These are phyloP conservation scores for Aspergillus sclerotioniger DNA, from an alignment of 495 filamentous ascomycete genomes.

Conservation along the genomic window DNA sequence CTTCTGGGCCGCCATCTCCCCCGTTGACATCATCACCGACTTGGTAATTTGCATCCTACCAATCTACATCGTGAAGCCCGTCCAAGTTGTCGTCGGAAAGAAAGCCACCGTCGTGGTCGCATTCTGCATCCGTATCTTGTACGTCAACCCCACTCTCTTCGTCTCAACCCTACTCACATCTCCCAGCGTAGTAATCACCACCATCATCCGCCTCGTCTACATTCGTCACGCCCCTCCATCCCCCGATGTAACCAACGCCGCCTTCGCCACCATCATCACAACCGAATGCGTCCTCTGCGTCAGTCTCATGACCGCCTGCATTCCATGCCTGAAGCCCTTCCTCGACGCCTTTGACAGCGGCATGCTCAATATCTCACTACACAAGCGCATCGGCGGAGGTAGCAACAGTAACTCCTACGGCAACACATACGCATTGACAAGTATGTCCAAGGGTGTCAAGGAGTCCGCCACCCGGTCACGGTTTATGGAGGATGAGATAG, in stretches of 20 bases:
- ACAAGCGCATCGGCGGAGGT: background rate
- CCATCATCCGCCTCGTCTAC: background rate
- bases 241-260: background rate
- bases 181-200: background rate
- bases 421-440: background rate
- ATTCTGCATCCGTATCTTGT: background rate
- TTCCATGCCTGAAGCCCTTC: conserved; percentile 3
- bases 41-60: background rate
- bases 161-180: background rate
- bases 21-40: background rate
- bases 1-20: conserved; percentile 3
- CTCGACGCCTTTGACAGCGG: conserved; percentile 2
- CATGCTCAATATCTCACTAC: background rate
- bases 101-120: background rate
- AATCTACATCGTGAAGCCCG: background rate
- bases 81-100: background rate
- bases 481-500: background rate
- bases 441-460: background rate
- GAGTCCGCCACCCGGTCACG: background rate
- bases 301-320: background rate
- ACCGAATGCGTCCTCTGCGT: background rate
- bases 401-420: background rate
- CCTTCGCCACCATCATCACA: background rate
- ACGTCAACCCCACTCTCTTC: background rate
- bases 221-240: background rate